Evolutionary conservation across 164 flowering plant species (phyloP), one percentile per base, ranked within the genome.

Genomic region (Nelumbo lutea): DNA sequence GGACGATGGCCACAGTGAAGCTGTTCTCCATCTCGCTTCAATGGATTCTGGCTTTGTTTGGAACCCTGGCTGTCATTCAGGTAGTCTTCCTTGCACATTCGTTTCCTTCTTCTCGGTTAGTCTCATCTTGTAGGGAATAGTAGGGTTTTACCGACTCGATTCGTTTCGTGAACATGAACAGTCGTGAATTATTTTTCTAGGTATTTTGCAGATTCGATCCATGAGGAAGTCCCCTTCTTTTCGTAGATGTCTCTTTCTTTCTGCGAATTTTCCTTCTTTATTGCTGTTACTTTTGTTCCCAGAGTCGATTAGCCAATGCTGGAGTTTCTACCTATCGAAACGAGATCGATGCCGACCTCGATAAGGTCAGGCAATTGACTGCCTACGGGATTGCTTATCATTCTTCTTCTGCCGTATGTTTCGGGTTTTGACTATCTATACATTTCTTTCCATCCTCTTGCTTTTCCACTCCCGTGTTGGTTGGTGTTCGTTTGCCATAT

Each of bases 1-100:
- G 11, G 57, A 64, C 60, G 51, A 81, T 81, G 84, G 80, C 77
- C 13, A 67, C 39, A 45, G 61, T 69, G 50, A 61, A 68, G 15
- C 59, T 68, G 64, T 1, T 77, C 0, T 66, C 59, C 7, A 47
- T 64, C n/a, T 58, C 70, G 4, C 66, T 78, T 15, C 63, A 80
- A 0, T 79, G 78, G 68, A 42, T 70, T 52, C 39, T 80, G 5
- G 64, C 72, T 41, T 64, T 83, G 5, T n/a, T 79, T 57, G 83
- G 78, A 72, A 72, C 86, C 68, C 74, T 81, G 52, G 65, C 80
- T 68, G 67, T 72, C 42, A 59, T 72, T 58, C 82, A 83, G 86
- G 86, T 77, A 67, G 39, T 45, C 62, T 6, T 10, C 51, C 55
- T 9, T 15, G 4, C 10, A 43, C 42, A n/a, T 14, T 1, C 42